Evolutionary conservation across 78 protist species (phyloP).

Genomic region (Pigoraptor vietnamica): DNA sequence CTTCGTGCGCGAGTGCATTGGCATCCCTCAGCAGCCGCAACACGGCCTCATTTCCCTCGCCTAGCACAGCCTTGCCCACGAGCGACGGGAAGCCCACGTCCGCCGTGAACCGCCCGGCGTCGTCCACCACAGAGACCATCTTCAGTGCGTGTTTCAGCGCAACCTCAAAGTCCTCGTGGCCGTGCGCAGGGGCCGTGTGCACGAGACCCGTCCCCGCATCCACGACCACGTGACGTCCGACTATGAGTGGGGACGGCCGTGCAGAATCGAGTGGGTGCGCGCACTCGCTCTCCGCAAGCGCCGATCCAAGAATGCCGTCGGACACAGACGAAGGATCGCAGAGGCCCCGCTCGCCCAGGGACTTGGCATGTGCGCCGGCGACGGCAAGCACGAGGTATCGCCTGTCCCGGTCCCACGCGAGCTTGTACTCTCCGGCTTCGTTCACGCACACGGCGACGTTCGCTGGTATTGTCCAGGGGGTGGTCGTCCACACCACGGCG

Average conservation of each 20-base stretch:
- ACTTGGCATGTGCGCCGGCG: too few relatives aligned
- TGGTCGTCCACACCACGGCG: slow-evolving; percentile 86
- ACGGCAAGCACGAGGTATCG: too few relatives aligned
- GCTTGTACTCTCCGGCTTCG: too few relatives aligned
- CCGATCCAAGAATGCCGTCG: not conserved
- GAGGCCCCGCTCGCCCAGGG: too few relatives aligned
- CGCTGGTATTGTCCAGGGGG: slow-evolving; percentile 95
- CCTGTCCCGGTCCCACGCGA: too few relatives aligned
- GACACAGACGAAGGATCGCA: too few relatives aligned
- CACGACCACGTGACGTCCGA: not conserved
- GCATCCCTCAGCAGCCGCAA: too few relatives aligned
- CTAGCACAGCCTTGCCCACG: too few relatives aligned
- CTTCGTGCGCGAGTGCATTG: too few relatives aligned
- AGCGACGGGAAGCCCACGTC: too few relatives aligned
- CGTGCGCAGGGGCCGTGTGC: slow-evolving; percentile 95
- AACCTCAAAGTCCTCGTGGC: slow-evolving; percentile 73
- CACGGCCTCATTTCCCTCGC: too few relatives aligned
- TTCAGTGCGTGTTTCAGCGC: not conserved
- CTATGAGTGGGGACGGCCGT: not conserved
- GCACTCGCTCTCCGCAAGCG: not conserved
- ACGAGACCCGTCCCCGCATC: slow-evolving; percentile 86
- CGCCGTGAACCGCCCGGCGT: slow-evolving; percentile 44
- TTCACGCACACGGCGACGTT: slow-evolving; percentile 67
- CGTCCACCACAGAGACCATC: slow-evolving; percentile 34
- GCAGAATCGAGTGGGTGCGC: not conserved